Percentiles rank a stretch among this genome's conserved stretches.
Evolutionary conservation across 768 basidiomycete species (phyloP).

Genomic region (Tephrocybe sp.): DNA sequence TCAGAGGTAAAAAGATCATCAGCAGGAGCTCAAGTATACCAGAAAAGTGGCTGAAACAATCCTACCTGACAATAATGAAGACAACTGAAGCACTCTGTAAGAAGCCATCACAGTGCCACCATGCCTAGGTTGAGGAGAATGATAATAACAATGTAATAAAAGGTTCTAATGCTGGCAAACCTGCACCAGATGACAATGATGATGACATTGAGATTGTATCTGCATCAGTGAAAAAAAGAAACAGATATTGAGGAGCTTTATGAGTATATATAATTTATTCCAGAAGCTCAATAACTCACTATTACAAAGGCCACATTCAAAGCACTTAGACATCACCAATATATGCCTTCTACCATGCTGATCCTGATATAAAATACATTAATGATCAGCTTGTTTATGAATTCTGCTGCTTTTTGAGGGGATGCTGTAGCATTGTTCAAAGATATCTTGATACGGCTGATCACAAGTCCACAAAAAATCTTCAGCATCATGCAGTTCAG

Average conservation of each 20-base stretch:
- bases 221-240: not conserved
- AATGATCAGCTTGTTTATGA: slow-evolving; percentile 19
- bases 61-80: not conserved
- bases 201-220: not conserved
- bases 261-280: no score
- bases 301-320: no score
- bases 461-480: no score
- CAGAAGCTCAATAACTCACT: no score
- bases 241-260: not conserved
- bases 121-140: not conserved
- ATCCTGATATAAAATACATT: no score
- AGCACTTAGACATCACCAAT: no score
- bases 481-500: slow-evolving; percentile 23
- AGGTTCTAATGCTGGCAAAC: not conserved
- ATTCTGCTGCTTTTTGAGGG: slow-evolving; percentile 22
- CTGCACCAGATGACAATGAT: not conserved
- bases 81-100: not conserved
- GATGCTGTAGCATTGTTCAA: slow-evolving; percentile 17
- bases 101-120: not conserved
- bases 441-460: no score
- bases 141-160: not conserved
- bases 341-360: no score
- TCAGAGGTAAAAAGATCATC: not conserved
- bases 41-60: not conserved
- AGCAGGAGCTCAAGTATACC: not conserved